These are phyloP conservation scores for Diplosphaera chodatii DNA, from an alignment of 139 green algal genomes.

Conservation along the genomic window DNA sequence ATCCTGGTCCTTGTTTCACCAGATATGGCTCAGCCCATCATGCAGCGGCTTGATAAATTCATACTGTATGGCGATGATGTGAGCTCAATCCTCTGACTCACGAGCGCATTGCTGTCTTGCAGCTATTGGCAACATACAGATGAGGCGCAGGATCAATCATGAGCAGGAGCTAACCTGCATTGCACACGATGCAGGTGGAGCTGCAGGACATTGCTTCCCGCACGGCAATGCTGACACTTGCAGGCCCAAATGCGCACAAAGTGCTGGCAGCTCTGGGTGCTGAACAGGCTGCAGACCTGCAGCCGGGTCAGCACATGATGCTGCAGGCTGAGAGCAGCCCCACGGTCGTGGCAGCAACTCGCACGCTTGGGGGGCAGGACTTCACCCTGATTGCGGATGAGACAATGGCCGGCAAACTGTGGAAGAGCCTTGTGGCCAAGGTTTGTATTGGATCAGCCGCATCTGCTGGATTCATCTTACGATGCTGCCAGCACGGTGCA, in stretches of 20 bases:
- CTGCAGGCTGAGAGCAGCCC: slow-evolving; percentile 50
- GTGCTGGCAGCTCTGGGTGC: slow-evolving; percentile 54
- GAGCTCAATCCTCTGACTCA: too few relatives aligned
- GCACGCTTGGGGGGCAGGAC: slow-evolving; percentile 38
- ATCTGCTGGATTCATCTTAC: too few relatives aligned
- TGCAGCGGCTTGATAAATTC: slow-evolving; percentile 62
- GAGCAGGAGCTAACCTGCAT: too few relatives aligned
- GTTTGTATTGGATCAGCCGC: too few relatives aligned
- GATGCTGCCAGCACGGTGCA: too few relatives aligned
- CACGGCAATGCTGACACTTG: slow-evolving; percentile 54
- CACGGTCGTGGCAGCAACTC: slow-evolving; percentile 36
- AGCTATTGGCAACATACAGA: too few relatives aligned
- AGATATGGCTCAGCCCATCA: slow-evolving; percentile 28
- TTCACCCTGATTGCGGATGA: slow-evolving; percentile 75
- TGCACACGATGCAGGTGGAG: slow-evolving; percentile 22
- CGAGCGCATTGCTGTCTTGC: too few relatives aligned
- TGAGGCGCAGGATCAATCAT: too few relatives aligned
- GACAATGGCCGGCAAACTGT: slow-evolving; percentile 50
- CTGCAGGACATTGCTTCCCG: slow-evolving; percentile 42
- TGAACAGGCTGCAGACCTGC: neutral
- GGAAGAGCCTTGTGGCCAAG: slow-evolving; percentile 41
- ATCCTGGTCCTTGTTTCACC: slow-evolving; percentile 58
- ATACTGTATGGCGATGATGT: slow-evolving; percentile 72
- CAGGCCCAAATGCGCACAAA: slow-evolving; percentile 48
- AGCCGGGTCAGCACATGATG: slow-evolving; percentile 35